phyloP scores from a whole-genome alignment of 345 rosid genomes.

The Ricinus communis region DNA sequence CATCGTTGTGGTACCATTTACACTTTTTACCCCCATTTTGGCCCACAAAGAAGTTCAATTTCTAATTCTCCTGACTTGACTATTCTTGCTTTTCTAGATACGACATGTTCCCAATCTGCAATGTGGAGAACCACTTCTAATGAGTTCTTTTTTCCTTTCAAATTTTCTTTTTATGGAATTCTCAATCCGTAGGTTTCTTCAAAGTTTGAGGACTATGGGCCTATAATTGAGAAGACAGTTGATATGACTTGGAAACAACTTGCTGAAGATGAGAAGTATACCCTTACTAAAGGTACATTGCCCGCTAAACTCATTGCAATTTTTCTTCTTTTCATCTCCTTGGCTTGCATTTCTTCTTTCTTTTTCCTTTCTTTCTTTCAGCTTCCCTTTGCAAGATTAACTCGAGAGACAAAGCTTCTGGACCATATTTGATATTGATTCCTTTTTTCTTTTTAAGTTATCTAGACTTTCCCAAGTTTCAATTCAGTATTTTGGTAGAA shows the following conservation, averaged over 20 bases:
- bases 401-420: background rate
- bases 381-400: background rate
- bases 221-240: slow-evolving; percentile 38
- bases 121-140: background rate
- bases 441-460: background rate
- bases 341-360: no score
- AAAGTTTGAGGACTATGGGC: slow-evolving; percentile 33
- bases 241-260: slow-evolving; percentile 43
- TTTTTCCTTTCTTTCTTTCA: background rate
- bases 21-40: no score
- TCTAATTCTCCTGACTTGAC: background rate
- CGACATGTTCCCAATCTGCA: background rate
- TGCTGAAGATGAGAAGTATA: slow-evolving; percentile 34
- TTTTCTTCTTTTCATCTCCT: background rate
- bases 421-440: background rate
- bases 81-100: slow-evolving; percentile 4
- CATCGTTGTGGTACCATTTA: no score
- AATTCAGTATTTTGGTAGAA: background rate
- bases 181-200: slow-evolving; percentile 22
- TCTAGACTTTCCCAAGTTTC: background rate
- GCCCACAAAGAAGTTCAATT: background rate
- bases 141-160: background rate
- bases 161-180: background rate
- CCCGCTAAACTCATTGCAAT: background rate
- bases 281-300: slow-evolving; percentile 43